These are phyloP conservation scores for Coelastrella sp. DNA, from an alignment of 139 green algal genomes.

Conservation along the genomic window DNA sequence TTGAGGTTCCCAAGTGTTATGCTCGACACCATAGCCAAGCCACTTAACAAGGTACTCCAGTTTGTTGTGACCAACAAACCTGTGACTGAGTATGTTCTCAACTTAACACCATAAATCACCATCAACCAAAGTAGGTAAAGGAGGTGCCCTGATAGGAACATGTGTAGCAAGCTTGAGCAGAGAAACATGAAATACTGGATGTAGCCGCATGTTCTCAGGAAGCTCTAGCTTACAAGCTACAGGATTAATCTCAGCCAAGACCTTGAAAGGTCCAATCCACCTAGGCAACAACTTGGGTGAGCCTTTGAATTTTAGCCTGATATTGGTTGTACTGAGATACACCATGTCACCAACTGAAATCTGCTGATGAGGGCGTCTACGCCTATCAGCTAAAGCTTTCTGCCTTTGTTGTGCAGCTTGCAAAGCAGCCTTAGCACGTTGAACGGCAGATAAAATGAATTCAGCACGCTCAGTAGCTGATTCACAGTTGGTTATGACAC, in stretches of 20 bases:
- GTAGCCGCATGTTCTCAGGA: slow-evolving; percentile 8
- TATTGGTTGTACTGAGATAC: slow-evolving; percentile 45
- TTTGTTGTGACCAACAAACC: slow-evolving; percentile 10
- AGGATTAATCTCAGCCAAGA: slow-evolving; percentile 37
- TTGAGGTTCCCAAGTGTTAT: slow-evolving; percentile 49
- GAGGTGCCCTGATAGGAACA: background rate
- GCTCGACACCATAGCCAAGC: slow-evolving; percentile 39
- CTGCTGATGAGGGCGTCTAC: background rate
- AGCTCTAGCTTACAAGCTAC: slow-evolving; percentile 44
- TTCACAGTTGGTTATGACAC: background rate
- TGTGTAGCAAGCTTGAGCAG: slow-evolving; percentile 16
- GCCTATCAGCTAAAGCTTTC: slow-evolving; percentile 19
- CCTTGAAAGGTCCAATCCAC: slow-evolving; percentile 57
- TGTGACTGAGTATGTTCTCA: slow-evolving; percentile 14
- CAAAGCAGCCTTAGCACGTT: slow-evolving; percentile 20
- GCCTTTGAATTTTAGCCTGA: slow-evolving; percentile 23
- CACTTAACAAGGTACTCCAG: slow-evolving; percentile 42
- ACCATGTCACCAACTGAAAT: slow-evolving; percentile 39
- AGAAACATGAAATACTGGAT: slow-evolving; percentile 44
- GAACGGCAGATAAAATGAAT: background rate
- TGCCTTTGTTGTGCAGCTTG: slow-evolving; percentile 34
- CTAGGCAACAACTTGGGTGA: slow-evolving; percentile 54
- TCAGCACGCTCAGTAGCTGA: slow-evolving; percentile 1
- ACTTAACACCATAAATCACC: slow-evolving; percentile 11
- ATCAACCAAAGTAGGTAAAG: background rate